Evolutionary conservation across 2,329 filamentous ascomycete genomes (phyloP), one percentile per base, ranked within the genome.

Genomic region (Colletotrichum trifolii): DNA sequence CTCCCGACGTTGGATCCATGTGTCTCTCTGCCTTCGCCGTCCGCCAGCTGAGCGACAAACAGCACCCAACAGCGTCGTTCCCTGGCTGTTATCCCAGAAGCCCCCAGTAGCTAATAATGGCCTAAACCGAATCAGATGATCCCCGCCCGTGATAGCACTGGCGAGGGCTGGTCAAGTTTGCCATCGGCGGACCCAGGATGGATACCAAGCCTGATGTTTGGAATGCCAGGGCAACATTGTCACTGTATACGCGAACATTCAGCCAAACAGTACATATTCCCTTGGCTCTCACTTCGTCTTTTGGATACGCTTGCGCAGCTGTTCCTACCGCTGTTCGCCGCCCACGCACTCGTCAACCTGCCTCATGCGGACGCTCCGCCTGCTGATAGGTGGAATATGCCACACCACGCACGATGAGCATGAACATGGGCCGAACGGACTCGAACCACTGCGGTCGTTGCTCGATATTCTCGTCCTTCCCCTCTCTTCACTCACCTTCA

Each of bases 381-480:
- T 54, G 68, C 59, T 71, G 71, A 74, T 74, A 74, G 73, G 72
- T 70, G 70, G 69, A 67, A 69, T 64, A 35, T 66, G 63, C 53
- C 54, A 57, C 64, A 40, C 45, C 50, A 50, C 38, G 57, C 52
- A 45, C 39, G 12, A 59, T 25, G 25, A 25, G 25, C 25, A 46
- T n/a, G 15, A 17, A 46, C 17, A 68, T 57, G 64, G 60, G 53
- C 59, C 45, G 60, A 59, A 64, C 9, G 8, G 52, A 40, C 50
- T 52, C 42, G 63, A 52, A 48, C 56, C 47, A 59, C 39, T 53
- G 48, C 60, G 25, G 40, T 58, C 42, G 25, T 52, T 43, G 42
- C 63, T 56, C 53, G 45, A 42, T 66, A 49, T 35, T 12, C 45
- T 47, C 40, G 33, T 36, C 43, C 38, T 35, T 40, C 48, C 40